phyloP scores from a whole-genome alignment of 805 yeast genomes.

The Metschnikowia bowlesiae region DNA sequence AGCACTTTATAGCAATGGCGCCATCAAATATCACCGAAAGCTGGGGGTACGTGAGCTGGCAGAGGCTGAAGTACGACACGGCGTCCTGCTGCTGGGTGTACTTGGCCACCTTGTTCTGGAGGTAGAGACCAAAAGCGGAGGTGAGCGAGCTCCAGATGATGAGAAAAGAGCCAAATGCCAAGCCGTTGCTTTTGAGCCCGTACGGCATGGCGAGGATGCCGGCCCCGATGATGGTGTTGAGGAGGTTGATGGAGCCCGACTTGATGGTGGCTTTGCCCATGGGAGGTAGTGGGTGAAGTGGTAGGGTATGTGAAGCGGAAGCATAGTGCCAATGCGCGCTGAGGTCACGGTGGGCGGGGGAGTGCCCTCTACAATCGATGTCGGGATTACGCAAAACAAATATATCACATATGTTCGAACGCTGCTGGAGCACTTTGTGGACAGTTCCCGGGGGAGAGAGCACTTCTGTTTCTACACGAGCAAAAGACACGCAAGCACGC shows the following conservation, averaged over 20 bases:
- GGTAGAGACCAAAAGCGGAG: conserved; percentile 62
- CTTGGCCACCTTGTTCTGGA: conserved; percentile 59
- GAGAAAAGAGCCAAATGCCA: conserved; percentile 51
- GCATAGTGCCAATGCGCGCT: not conserved
- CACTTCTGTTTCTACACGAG: not conserved
- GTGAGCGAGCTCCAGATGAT: conserved; percentile 60
- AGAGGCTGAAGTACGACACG: conserved; percentile 42
- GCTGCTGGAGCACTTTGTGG: not conserved
- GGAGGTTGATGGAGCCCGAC: conserved; percentile 62
- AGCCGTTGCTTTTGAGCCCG: conserved; percentile 65
- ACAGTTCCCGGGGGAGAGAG: not conserved
- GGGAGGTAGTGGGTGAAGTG: not conserved
- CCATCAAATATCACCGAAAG: conserved; percentile 66
- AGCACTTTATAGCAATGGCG: conserved; percentile 72
- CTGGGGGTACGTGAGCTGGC: conserved; percentile 64
- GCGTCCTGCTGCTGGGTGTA: conserved; percentile 40
- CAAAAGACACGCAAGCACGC: not conserved
- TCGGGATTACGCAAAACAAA: not conserved
- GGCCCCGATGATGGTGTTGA: conserved; percentile 78
- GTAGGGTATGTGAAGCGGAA: not conserved
- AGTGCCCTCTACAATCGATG: not conserved
- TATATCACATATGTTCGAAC: conserved; percentile 1
- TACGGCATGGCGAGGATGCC: conserved; percentile 75
- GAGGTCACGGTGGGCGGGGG: too few species aligned
- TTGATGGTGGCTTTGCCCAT: conserved; percentile 30